Conservation (phyloP, 805 yeast genomes). For the Metschnikowia henanensis region DNA sequence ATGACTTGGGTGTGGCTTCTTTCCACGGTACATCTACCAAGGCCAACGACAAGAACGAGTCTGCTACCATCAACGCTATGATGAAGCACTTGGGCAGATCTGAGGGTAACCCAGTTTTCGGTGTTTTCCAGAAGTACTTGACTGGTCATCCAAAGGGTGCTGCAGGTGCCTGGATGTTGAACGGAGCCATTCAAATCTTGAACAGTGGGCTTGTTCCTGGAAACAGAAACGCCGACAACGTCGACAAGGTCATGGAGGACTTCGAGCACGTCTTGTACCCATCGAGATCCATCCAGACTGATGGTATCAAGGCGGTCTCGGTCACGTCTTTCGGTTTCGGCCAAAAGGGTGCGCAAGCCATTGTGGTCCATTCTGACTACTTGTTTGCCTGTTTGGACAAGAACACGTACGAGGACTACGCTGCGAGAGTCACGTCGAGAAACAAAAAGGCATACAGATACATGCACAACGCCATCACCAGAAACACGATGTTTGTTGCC, state of each 20-base stretch:
- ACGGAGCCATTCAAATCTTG: conserved; percentile 93
- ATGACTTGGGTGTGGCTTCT: conserved; percentile 94
- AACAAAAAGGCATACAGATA: conserved; percentile 89
- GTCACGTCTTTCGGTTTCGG: conserved; percentile 99
- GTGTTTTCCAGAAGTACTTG: conserved; percentile 98
- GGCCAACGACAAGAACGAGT: conserved; percentile 98
- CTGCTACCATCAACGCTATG: conserved; percentile 88
- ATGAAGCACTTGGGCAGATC: conserved; percentile 94
- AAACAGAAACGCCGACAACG: conserved; percentile 97
- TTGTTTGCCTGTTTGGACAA: conserved; percentile 79
- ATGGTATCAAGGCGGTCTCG: conserved; percentile 96
- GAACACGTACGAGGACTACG: conserved; percentile 69
- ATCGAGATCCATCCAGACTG: conserved; percentile 89
- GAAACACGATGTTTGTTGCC: conserved; percentile 87
- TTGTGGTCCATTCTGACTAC: conserved; percentile 91
- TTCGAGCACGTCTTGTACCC: conserved; percentile 92
- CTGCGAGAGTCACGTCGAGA: conserved; percentile 69
- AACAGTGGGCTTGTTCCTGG: conserved; percentile 96
- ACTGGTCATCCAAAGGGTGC: conserved; percentile 99
- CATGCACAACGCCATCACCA: conserved; percentile 92
- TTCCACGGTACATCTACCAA: conserved; percentile 99
- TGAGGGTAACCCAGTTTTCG: conserved; percentile 95
- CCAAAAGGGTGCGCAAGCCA: conserved; percentile 98
- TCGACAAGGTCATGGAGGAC: conserved; percentile 79
- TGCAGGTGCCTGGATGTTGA: conserved; percentile 99